phyloP scores from a whole-genome alignment of 2,329 filamentous ascomycete species.

The Aspergillus ochraceoroseus region DNA sequence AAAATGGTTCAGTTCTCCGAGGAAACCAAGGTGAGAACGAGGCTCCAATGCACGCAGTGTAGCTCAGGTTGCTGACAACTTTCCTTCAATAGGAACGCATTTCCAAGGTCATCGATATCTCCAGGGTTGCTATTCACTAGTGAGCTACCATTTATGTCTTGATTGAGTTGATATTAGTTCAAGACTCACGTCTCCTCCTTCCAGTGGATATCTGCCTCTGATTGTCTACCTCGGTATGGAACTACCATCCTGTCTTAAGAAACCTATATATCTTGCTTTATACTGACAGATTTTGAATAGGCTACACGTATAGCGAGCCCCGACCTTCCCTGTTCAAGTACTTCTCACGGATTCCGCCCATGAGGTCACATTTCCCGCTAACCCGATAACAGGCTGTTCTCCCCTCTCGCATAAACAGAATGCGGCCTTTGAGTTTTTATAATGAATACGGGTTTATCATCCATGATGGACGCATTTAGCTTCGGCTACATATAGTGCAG shows the following conservation, averaged over 20 bases:
- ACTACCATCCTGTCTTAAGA: background rate
- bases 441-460: slow-evolving; percentile 4
- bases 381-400: slow-evolving; percentile 32
- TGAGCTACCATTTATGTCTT: slow-evolving; percentile 45
- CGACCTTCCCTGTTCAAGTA: slow-evolving; percentile 74
- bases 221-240: slow-evolving; percentile 88
- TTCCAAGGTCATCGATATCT: slow-evolving; percentile 90
- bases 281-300: slow-evolving; percentile 44
- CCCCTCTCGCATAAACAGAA: slow-evolving; percentile 39
- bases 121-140: slow-evolving; percentile 93
- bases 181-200: slow-evolving; percentile 20
- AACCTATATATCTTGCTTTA: background rate
- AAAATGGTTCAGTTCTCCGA: slow-evolving; percentile 70
- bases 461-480: background rate
- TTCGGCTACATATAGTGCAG: background rate
- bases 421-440: background rate
- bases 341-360: slow-evolving; percentile 29
- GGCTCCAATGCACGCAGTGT: slow-evolving; percentile 5
- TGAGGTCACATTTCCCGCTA: background rate
- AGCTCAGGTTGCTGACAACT: slow-evolving; percentile 13
- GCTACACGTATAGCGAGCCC: slow-evolving; percentile 91
- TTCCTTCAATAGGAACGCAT: slow-evolving; percentile 74
- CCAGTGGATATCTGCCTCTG: slow-evolving; percentile 87
- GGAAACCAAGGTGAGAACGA: slow-evolving; percentile 75
- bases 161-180: background rate